A percentile compares a stretch with the other conserved stretches of the same genome.
Evolutionary conservation across 805 yeast species (phyloP).

Genomic region (Cyberlindnera maclurae): DNA sequence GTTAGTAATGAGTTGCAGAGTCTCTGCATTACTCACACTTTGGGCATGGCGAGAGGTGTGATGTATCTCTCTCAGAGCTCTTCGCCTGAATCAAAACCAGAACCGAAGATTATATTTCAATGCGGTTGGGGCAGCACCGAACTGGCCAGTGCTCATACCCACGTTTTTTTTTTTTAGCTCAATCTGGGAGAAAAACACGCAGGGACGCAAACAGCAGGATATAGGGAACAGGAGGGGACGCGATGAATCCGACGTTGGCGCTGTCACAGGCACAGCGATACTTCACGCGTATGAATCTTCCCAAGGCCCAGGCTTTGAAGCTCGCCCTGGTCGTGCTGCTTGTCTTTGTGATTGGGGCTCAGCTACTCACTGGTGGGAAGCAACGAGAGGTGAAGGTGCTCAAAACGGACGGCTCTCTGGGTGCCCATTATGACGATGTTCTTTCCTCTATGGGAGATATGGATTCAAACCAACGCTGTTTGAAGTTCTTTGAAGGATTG

Average conservation of each 20-base stretch:
- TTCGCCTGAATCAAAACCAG: too few species aligned
- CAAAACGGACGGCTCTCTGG: neutral
- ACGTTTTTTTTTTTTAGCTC: too few species aligned
- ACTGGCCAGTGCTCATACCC: too few species aligned
- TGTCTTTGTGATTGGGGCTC: neutral
- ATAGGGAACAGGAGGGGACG: too few species aligned
- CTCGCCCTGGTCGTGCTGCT: neutral
- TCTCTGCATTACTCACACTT: constrained; percentile 7
- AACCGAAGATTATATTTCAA: too few species aligned
- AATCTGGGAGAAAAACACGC: too few species aligned
- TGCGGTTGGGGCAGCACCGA: too few species aligned
- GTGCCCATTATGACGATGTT: neutral
- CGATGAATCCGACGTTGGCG: neutral
- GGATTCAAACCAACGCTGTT: too few species aligned
- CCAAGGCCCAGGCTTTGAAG: neutral
- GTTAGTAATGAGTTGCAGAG: neutral
- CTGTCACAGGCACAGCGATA: neutral
- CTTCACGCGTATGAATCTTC: neutral
- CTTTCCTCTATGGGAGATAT: neutral
- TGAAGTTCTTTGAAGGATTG: too few species aligned
- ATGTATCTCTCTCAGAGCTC: too few species aligned
- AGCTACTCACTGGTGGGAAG: neutral
- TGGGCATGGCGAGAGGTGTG: constrained; percentile 8
- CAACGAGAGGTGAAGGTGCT: neutral
- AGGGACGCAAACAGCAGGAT: too few species aligned